Evolutionary conservation across 2,329 filamentous ascomycete genomes (phyloP), one percentile per base, ranked within the genome.

Genomic region (Ophiostoma ips): DNA sequence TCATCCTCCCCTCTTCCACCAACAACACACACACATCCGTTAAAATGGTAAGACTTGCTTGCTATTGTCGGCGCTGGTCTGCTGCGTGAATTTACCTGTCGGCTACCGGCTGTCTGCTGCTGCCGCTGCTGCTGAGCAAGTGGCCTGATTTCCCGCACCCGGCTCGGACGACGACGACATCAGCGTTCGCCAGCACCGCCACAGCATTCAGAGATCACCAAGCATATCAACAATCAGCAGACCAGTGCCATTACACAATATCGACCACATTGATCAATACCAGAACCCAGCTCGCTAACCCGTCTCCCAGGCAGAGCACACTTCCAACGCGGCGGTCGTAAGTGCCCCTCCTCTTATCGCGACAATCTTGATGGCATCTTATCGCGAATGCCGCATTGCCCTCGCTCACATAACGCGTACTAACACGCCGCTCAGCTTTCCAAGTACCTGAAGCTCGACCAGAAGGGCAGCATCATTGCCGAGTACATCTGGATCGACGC

Each of bases 401-500:
- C 8, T 28, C 8, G 24, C 24, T 28, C 4, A 28, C 24, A n/a
- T n/a, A n/a, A n/a, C n/a, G n/a, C n/a, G n/a, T 18, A 35, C 53
- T 51, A 50, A 52, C 43, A 16, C 28, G 13, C 41, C n/a, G 10
- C n/a, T 15, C 48, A 95, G 87, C 81, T 95, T 68, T 73, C 83
- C 68, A 95, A 95, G 71, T 96, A 90, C 77, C 80, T 92, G 71
- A 75, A 75, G 63, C 85, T 96, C 62, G 83, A 88, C 67, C 90
- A 96, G 75, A 86, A 84, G 68, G 89, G 88, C 67, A 73, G 72
- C 61, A 75, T 94, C 65, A 92, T 95, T 70, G 90, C 88, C 15
- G 55, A 71, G 58, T 59, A 59, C 54, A 54, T 59, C 56, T 95
- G 90, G 90, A 84, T 95, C 67, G 89, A 95, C 64, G 76, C 85